phyloP scores from a whole-genome alignment of 805 yeast genomes.

The Nakazawaea populi region DNA sequence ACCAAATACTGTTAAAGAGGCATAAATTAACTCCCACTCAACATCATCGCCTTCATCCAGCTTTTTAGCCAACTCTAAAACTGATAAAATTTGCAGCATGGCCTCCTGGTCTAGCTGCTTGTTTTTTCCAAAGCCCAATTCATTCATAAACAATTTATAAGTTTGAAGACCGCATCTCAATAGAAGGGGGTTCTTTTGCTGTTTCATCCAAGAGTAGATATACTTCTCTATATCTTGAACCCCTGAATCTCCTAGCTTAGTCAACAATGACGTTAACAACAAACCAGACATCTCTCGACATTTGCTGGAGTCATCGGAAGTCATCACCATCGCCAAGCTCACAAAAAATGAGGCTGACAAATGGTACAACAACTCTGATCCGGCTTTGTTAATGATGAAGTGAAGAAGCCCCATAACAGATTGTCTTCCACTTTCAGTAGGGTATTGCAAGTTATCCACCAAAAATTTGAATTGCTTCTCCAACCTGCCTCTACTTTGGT shows the following conservation, averaged over 20 bases:
- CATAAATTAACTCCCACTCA: slow-evolving; percentile 77
- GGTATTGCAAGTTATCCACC: slow-evolving; percentile 76
- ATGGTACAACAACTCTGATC: slow-evolving; percentile 49
- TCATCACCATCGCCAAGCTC: slow-evolving; percentile 69
- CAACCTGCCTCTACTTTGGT: slow-evolving; percentile 81
- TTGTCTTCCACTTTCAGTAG: slow-evolving; percentile 79
- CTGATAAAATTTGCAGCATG: slow-evolving; percentile 15
- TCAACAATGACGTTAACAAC: slow-evolving; percentile 49
- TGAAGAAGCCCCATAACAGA: slow-evolving; percentile 87
- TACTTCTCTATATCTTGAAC: slow-evolving; percentile 35
- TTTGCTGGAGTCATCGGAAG: slow-evolving; percentile 68
- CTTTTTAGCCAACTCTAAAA: slow-evolving; percentile 24
- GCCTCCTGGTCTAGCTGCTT: slow-evolving; percentile 34
- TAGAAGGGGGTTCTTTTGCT: slow-evolving; percentile 43
- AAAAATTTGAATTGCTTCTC: slow-evolving; percentile 79
- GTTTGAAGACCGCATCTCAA: slow-evolving; percentile 70
- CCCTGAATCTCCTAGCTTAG: slow-evolving; percentile 32
- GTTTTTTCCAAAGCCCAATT: slow-evolving; percentile 36
- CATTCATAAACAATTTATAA: slow-evolving; percentile 54
- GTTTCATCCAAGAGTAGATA: slow-evolving; percentile 57
- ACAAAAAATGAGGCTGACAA: slow-evolving; percentile 76
- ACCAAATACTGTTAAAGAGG: slow-evolving; percentile 49
- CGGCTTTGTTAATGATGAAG: slow-evolving; percentile 60
- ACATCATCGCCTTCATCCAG: slow-evolving; percentile 33
- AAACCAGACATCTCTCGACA: slow-evolving; percentile 82